Evolutionary conservation across 805 yeast genomes (phyloP).

Genomic region (Ascoidea asiatica): DNA sequence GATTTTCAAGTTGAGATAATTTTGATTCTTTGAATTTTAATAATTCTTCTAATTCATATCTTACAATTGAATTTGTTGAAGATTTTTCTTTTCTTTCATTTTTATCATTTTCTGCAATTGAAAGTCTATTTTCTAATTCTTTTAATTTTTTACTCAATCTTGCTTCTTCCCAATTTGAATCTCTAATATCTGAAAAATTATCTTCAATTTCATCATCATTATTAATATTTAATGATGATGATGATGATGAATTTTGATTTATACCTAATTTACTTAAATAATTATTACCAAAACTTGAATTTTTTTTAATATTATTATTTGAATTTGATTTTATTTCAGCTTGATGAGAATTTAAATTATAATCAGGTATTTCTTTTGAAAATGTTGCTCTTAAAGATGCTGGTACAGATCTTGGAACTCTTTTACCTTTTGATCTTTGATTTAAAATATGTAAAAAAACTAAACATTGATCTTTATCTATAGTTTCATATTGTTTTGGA

Average conservation of each 20-base stretch:
- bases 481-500: slow-evolving; percentile 75
- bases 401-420: slow-evolving; percentile 92
- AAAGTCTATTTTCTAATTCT: slow-evolving; percentile 56
- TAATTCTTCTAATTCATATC: slow-evolving; percentile 69
- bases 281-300: slow-evolving; percentile 37
- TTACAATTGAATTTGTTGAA: slow-evolving; percentile 20
- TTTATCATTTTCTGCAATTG: slow-evolving; percentile 36
- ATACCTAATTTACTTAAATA: slow-evolving; percentile 46
- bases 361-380: slow-evolving; percentile 71
- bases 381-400: slow-evolving; percentile 84
- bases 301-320: slow-evolving; percentile 15
- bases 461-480: slow-evolving; percentile 85
- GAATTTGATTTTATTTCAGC: slow-evolving; percentile 22
- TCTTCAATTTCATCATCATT: slow-evolving; percentile 3
- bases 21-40: slow-evolving; percentile 63
- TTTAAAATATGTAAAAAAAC: slow-evolving; percentile 85
- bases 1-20: slow-evolving; percentile 25
- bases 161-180: slow-evolving; percentile 91
- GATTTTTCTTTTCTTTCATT: slow-evolving; percentile 15
- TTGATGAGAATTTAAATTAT: slow-evolving; percentile 45
- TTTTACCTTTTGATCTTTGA: slow-evolving; percentile 66
- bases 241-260: slow-evolving; percentile 4
- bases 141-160: slow-evolving; percentile 67
- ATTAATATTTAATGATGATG: neutral
- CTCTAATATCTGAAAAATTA: slow-evolving; percentile 25